Percentiles rank a stretch among this genome's conserved stretches.
Conservation (phyloP, 164 flowering plant species). For the Platanus orientalis region DNA sequence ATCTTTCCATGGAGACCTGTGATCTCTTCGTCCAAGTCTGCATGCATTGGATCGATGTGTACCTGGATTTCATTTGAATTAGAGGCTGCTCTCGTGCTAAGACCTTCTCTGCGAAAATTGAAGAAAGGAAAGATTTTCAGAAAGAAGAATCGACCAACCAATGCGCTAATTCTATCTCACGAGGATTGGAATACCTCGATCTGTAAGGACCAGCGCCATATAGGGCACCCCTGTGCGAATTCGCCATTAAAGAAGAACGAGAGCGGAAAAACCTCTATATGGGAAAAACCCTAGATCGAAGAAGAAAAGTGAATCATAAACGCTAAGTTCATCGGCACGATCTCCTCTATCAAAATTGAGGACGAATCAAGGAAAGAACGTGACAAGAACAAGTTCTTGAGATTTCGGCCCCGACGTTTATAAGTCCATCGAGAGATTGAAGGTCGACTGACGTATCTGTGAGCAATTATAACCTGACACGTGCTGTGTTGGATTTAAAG, state of each 20-base stretch:
- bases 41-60: constrained; percentile 68
- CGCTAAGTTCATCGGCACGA: not conserved
- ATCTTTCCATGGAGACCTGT: constrained; percentile 53
- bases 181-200: constrained; percentile 28
- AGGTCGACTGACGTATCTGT: too few species aligned
- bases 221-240: constrained; percentile 7
- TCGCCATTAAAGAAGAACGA: constrained; percentile 18
- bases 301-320: not conserved
- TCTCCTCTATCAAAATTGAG: too few species aligned
- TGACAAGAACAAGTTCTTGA: too few species aligned
- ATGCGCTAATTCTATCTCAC: not conserved
- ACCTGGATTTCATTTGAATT: constrained; percentile 60
- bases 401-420: too few species aligned
- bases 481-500: too few species aligned
- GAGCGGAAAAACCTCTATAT: not conserved
- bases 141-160: not conserved
- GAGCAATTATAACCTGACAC: too few species aligned
- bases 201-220: constrained; percentile 30
- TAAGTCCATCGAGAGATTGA: too few species aligned
- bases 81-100: constrained; percentile 38
- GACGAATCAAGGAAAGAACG: too few species aligned
- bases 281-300: constrained; percentile 1
- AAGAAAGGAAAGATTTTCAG: not conserved
- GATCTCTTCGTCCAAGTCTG: constrained; percentile 62
- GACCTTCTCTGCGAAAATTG: constrained; percentile 50